Evolutionary conservation across 495 filamentous ascomycete species (phyloP).

Genomic region (Immersiella caudata): DNA sequence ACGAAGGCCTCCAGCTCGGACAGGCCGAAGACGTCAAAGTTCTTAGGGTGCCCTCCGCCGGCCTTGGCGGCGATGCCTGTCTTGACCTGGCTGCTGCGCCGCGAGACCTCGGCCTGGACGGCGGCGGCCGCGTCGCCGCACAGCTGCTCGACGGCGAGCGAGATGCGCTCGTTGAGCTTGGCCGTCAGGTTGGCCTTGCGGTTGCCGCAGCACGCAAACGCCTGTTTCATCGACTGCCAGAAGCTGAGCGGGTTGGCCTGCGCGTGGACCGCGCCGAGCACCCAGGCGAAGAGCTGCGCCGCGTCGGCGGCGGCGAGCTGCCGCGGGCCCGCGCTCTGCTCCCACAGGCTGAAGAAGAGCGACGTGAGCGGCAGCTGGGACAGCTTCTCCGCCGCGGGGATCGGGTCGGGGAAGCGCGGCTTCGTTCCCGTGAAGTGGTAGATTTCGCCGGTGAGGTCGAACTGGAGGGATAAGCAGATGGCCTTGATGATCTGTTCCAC

Average conservation of each 20-base stretch:
- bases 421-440: constrained; percentile 16
- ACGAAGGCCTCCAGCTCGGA: constrained; percentile 8
- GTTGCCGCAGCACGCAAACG: constrained; percentile 14
- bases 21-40: constrained; percentile 11
- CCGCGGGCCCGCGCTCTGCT: background rate
- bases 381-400: constrained; percentile 13
- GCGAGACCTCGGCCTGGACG: background rate
- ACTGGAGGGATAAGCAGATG: constrained; percentile 14
- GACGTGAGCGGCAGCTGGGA: constrained; percentile 14
- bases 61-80: constrained; percentile 9
- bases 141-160: background rate
- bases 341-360: constrained; percentile 11
- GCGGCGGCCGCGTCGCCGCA: constrained; percentile 13
- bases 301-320: constrained; percentile 11
- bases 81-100: constrained; percentile 16
- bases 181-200: constrained; percentile 18
- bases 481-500: constrained; percentile 13
- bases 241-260: constrained; percentile 13
- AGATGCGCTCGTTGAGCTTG: constrained; percentile 12
- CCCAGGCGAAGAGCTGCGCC: constrained; percentile 15
- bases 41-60: constrained; percentile 1
- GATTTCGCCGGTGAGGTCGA: constrained; percentile 13
- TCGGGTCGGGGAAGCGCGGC: constrained; percentile 22
- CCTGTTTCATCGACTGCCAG: constrained; percentile 9
- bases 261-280: constrained; percentile 14